Conservation (phyloP, 495 filamentous ascomycete species). For the Cercophora newfieldiana region DNA sequence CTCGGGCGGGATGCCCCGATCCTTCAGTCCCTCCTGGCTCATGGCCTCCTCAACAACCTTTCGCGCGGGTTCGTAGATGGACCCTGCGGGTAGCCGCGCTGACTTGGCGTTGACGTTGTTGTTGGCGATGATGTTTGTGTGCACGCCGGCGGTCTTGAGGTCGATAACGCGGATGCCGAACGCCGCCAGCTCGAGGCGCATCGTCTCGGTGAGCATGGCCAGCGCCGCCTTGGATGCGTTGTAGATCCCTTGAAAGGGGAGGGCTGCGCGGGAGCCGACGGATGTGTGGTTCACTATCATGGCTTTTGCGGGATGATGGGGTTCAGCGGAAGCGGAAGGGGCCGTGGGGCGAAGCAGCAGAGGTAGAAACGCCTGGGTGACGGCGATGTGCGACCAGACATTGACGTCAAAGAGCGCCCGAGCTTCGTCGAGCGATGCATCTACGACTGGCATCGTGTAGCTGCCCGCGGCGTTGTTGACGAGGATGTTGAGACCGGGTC, state of each 20-base stretch:
- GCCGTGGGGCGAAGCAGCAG: too few relatives aligned
- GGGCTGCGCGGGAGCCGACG: conserved; percentile 23
- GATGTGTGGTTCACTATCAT: conserved; percentile 47
- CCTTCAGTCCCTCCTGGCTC: conserved; percentile 13
- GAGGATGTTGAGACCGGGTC: conserved; percentile 48
- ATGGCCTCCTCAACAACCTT: conserved; percentile 27
- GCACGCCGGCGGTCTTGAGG: conserved; percentile 33
- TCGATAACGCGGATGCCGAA: conserved; percentile 45
- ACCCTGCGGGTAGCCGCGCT: conserved; percentile 8
- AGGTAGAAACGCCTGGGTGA: conserved; percentile 56
- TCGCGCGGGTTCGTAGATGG: conserved; percentile 12
- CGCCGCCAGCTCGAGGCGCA: conserved; percentile 56
- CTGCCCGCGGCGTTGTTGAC: conserved; percentile 56
- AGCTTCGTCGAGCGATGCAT: conserved; percentile 45
- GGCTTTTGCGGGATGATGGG: conserved; percentile 47
- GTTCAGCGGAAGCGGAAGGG: too few relatives aligned
- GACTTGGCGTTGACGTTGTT: neutral
- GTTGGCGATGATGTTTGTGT: conserved; percentile 21
- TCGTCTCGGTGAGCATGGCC: conserved; percentile 42
- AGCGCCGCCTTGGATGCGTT: conserved; percentile 57
- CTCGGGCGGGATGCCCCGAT: conserved; percentile 7
- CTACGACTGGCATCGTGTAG: conserved; percentile 45
- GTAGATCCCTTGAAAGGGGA: conserved; percentile 49
- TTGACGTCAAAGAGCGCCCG: conserved; percentile 55
- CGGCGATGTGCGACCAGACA: conserved; percentile 50